A percentile compares a stretch with the other conserved stretches of the same genome.
Conservation (phyloP, 176 grass and related monocot species). For the Triticum timopheevii region DNA sequence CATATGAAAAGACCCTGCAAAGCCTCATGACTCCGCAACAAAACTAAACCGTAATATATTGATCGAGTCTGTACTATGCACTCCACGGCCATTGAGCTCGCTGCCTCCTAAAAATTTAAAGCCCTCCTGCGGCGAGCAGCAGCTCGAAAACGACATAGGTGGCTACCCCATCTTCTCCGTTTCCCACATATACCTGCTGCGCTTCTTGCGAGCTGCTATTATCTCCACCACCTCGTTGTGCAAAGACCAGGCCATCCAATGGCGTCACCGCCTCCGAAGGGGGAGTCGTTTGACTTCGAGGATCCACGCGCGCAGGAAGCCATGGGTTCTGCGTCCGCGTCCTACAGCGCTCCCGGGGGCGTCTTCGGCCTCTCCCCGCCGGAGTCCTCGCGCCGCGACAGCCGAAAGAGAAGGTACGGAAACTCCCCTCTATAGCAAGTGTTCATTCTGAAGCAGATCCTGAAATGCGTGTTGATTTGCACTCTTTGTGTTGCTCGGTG, state of each 20-base stretch:
- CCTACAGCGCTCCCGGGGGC: conserved; percentile 37
- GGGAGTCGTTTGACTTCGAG: conserved; percentile 40
- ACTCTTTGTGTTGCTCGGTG: not conserved
- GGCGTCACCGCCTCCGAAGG: conserved; percentile 29
- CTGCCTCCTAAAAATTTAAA: not conserved
- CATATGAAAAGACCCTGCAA: conserved; percentile 46
- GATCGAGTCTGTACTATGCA: conserved; percentile 9
- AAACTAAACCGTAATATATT: conserved; percentile 40
- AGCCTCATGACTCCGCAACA: conserved; percentile 34
- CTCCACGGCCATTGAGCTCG: not conserved
- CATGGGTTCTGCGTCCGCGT: conserved; percentile 37
- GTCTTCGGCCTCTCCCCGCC: conserved; percentile 27
- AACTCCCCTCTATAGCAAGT: not conserved
- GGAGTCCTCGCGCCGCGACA: conserved; percentile 33
- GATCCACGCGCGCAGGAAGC: conserved; percentile 15
- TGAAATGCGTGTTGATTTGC: conserved; percentile 10
- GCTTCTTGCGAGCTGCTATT: not conserved
- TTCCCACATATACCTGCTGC: conserved; percentile 31
- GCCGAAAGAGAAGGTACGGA: conserved; percentile 41
- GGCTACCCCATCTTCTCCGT: conserved; percentile 7
- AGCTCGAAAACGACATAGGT: conserved; percentile 38
- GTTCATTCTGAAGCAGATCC: not conserved
- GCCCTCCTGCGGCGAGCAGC: not conserved
- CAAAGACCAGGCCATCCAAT: conserved; percentile 11
- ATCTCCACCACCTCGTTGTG: not conserved